A percentile compares a stretch with the other conserved stretches of the same genome.
phyloP scores from a whole-genome alignment of 495 filamentous ascomycete species.

The Lasiosphaeria ovina region DNA sequence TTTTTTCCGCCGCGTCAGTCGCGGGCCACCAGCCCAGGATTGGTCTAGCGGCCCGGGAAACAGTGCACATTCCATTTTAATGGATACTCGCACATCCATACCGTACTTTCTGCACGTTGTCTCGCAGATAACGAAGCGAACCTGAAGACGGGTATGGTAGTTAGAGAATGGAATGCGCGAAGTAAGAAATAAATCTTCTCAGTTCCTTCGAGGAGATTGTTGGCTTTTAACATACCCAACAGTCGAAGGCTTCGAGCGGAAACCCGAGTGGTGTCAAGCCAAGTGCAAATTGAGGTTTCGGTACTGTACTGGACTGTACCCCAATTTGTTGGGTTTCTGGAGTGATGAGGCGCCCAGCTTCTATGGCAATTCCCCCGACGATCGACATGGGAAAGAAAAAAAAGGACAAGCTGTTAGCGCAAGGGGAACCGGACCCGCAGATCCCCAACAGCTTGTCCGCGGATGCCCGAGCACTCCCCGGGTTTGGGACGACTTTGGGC shows the following conservation, averaged over 20 bases:
- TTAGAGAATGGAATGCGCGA: too few species aligned
- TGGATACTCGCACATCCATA: background rate
- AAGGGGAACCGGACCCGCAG: slow-evolving; percentile 34
- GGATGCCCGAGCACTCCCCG: slow-evolving; percentile 5
- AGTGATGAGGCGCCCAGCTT: background rate
- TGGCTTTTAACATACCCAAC: too few species aligned
- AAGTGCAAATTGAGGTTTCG: too few species aligned
- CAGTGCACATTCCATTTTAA: background rate
- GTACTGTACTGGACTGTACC: background rate
- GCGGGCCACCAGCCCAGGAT: slow-evolving; percentile 12
- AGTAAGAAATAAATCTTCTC: too few species aligned
- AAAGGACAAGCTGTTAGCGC: slow-evolving; percentile 23
- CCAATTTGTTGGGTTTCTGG: slow-evolving; percentile 34
- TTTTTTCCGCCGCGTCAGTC: slow-evolving; percentile 8
- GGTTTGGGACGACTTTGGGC: too few species aligned
- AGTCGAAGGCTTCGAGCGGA: too few species aligned
- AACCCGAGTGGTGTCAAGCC: too few species aligned
- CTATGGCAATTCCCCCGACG: slow-evolving; percentile 1
- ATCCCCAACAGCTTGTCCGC: slow-evolving; percentile 45
- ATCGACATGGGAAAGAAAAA: slow-evolving; percentile 22
- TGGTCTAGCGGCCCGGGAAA: slow-evolving; percentile 30
- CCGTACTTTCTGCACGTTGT: background rate
- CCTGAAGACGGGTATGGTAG: too few species aligned
- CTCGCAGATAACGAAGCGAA: too few species aligned
- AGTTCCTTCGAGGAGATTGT: too few species aligned